Evolutionary conservation across 257 asterid species (phyloP).

Genomic region (Solanum gandarillasii): DNA sequence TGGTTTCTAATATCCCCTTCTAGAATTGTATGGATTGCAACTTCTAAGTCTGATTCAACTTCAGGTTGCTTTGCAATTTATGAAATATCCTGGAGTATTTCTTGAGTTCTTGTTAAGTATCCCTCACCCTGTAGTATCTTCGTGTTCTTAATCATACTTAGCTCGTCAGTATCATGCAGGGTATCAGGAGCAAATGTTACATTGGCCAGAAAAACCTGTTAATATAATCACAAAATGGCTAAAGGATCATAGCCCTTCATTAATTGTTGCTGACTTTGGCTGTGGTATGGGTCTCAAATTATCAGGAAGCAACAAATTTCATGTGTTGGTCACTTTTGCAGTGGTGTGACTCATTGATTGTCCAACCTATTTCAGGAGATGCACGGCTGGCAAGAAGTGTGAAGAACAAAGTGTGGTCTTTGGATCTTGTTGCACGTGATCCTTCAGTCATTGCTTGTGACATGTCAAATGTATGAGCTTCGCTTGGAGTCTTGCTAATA

Average conservation of each 20-base stretch:
- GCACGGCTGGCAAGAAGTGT: slow-evolving; percentile 75
- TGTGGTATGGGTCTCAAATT: slow-evolving; percentile 50
- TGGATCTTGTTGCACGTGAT: slow-evolving; percentile 76
- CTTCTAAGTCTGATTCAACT: background rate
- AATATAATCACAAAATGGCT: slow-evolving; percentile 67
- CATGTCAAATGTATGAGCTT: slow-evolving; percentile 67
- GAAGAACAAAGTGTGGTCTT: slow-evolving; percentile 74
- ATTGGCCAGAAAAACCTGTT: slow-evolving; percentile 87
- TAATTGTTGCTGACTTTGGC: slow-evolving; percentile 87
- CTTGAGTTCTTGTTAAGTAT: background rate
- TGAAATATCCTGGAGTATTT: background rate
- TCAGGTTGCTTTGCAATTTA: background rate
- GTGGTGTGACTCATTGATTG: background rate
- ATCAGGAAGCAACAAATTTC: background rate
- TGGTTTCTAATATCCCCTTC: background rate
- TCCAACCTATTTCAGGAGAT: slow-evolving; percentile 51
- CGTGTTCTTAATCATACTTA: slow-evolving; percentile 12
- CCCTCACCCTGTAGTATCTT: background rate
- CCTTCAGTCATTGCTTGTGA: slow-evolving; percentile 88
- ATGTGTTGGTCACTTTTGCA: background rate
- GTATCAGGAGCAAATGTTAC: slow-evolving; percentile 90
- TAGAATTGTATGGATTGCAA: background rate
- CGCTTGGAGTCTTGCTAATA: background rate
- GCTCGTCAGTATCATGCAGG: slow-evolving; percentile 84
- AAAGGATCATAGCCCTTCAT: slow-evolving; percentile 49